phyloP scores from a whole-genome alignment of 768 basidiomycete genomes.

The Russula brevipes region DNA sequence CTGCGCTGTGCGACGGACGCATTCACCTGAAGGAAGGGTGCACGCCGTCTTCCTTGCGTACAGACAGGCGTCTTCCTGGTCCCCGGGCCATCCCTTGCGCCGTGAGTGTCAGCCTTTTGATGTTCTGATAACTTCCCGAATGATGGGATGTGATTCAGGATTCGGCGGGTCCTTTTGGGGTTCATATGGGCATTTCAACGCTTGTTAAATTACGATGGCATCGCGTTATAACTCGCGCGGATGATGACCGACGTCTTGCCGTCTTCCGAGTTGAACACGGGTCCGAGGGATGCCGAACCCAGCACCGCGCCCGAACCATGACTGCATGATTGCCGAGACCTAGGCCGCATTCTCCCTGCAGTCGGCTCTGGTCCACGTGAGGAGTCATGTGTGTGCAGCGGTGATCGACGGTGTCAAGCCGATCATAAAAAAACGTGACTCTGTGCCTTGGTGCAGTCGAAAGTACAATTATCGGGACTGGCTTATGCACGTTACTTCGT shows the following conservation, averaged over 20 bases:
- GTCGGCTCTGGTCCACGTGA: conserved; percentile 39
- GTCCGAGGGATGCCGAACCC: conserved; percentile 45
- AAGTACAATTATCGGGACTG: too few species aligned
- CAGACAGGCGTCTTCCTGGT: background rate
- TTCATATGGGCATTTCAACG: conserved; percentile 21
- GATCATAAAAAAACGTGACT: too few species aligned
- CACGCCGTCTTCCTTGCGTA: conserved; percentile 22
- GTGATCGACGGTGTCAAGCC: too few species aligned
- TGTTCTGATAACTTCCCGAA: background rate
- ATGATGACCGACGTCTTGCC: conserved; percentile 26
- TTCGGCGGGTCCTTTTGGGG: conserved; percentile 22
- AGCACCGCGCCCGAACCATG: conserved; percentile 40
- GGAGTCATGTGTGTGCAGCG: too few species aligned
- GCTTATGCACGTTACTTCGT: too few species aligned
- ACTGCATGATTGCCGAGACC: conserved; percentile 79
- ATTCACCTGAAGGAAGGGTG: conserved; percentile 26
- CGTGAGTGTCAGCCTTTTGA: conserved; percentile 39
- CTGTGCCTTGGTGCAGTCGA: too few species aligned
- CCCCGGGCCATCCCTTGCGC: conserved; percentile 47
- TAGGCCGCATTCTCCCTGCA: conserved; percentile 83
- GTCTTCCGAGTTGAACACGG: conserved; percentile 26
- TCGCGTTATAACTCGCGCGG: conserved; percentile 23
- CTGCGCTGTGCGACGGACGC: conserved; percentile 10
- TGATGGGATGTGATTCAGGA: conserved; percentile 1
- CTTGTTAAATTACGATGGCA: conserved; percentile 12